These are phyloP conservation scores for Hymenoscyphus fructigenus DNA, from an alignment of 2,329 filamentous ascomycete species.

Conservation along the genomic window DNA sequence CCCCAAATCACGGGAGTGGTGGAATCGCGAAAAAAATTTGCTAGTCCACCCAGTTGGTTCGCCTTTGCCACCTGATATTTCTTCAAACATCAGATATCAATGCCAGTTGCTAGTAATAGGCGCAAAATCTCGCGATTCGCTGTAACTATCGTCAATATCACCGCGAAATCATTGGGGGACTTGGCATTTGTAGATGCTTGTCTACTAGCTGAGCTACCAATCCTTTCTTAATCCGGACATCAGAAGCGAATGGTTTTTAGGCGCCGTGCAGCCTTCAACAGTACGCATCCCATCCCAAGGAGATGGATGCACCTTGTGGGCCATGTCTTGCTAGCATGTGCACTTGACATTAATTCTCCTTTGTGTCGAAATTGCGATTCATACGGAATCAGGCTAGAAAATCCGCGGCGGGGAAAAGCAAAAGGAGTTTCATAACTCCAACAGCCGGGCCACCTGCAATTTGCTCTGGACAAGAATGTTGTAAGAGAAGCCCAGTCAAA, in stretches of 20 bases:
- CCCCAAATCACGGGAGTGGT: background rate
- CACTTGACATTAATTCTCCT: background rate
- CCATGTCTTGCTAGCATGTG: background rate
- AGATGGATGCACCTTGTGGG: slow-evolving; percentile 8
- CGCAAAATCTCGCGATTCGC: background rate
- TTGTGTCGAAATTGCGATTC: background rate
- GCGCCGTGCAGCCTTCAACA: background rate
- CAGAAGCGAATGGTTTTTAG: slow-evolving; percentile 10
- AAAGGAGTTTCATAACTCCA: slow-evolving; percentile 6
- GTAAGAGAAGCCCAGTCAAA: background rate
- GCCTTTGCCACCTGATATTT: background rate
- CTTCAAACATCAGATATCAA: background rate
- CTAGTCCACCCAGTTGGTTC: too few species aligned
- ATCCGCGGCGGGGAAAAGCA: background rate
- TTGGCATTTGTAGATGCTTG: slow-evolving; percentile 8
- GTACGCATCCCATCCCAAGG: slow-evolving; percentile 9
- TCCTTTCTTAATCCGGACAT: slow-evolving; percentile 16
- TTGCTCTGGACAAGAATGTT: background rate
- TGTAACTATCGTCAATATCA: background rate
- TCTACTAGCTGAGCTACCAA: background rate
- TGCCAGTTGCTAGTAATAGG: background rate
- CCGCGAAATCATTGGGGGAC: background rate
- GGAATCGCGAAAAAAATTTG: background rate
- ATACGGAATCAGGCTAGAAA: background rate
- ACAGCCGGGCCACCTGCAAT: background rate